Conservation (phyloP, 805 yeast genomes). For the Millerozyma miso region DNA sequence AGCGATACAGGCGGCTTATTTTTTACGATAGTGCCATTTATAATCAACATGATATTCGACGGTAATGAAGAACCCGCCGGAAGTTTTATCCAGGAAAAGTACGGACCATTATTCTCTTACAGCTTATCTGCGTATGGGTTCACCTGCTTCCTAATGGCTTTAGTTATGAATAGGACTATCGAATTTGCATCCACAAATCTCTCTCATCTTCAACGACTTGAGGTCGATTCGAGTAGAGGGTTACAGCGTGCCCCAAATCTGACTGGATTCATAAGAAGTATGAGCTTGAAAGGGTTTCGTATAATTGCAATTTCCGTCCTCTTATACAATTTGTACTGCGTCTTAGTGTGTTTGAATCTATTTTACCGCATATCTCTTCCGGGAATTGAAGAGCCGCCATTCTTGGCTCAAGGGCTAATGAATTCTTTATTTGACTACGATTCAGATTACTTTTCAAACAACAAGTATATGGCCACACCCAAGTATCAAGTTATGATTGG, state of each 20-base stretch:
- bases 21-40: background rate
- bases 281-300: constrained; percentile 24
- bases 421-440: constrained; percentile 21
- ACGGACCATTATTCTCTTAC: constrained; percentile 19
- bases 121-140: constrained; percentile 36
- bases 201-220: constrained; percentile 1
- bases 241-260: constrained; percentile 6
- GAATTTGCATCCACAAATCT: constrained; percentile 34
- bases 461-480: constrained; percentile 28
- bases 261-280: constrained; percentile 15
- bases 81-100: background rate
- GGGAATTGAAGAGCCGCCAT: constrained; percentile 3
- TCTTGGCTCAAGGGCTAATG: constrained; percentile 12
- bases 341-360: constrained; percentile 31
- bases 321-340: constrained; percentile 18
- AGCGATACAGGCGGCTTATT: background rate
- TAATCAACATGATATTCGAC: background rate
- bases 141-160: constrained; percentile 34
- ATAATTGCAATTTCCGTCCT: constrained; percentile 23
- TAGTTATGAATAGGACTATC: constrained; percentile 34
- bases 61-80: background rate
- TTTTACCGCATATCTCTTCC: constrained; percentile 12
- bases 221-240: constrained; percentile 4
- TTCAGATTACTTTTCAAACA: constrained; percentile 13
- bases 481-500: constrained; percentile 30